Percentiles rank a stretch among this genome's conserved stretches.
Evolutionary conservation across 805 yeast genomes (phyloP).

Genomic region (Peterozyma xylosa): DNA sequence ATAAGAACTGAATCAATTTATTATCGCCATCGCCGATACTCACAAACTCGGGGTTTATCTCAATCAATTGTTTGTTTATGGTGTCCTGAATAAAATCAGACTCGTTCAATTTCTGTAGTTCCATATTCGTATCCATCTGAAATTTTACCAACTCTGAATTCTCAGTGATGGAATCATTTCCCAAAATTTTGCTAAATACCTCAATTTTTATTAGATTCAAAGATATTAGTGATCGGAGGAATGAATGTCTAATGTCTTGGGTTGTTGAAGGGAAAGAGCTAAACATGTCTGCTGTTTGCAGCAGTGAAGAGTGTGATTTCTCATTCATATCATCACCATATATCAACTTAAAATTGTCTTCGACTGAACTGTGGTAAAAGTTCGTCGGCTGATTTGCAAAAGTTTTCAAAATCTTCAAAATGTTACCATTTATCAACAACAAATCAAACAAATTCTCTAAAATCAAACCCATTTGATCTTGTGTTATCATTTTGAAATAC

Average conservation of each 20-base stretch:
- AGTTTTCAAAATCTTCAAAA: neutral
- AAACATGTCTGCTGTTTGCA: neutral
- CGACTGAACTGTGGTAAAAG: neutral
- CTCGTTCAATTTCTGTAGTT: constrained; percentile 16
- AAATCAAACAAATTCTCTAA: neutral
- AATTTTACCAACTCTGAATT: constrained; percentile 22
- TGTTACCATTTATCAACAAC: neutral
- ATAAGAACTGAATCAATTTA: constrained; percentile 38
- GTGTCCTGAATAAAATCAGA: constrained; percentile 19
- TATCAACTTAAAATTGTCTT: neutral
- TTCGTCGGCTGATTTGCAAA: neutral
- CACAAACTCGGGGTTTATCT: constrained; percentile 39
- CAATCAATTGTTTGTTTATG: constrained; percentile 21
- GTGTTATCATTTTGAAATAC: constrained; percentile 1
- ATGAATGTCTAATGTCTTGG: neutral
- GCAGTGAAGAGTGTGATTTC: neutral
- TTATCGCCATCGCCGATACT: constrained; percentile 43
- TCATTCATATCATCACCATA: neutral
- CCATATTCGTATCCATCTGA: constrained; percentile 20
- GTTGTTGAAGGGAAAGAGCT: neutral
- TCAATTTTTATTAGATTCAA: constrained; percentile 7
- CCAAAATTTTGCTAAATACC: constrained; percentile 4
- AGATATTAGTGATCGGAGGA: constrained; percentile 3
- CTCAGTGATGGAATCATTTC: constrained; percentile 20
- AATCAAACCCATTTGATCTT: constrained; percentile 3